Conservation (phyloP, 495 filamentous ascomycete species). For the Penicillium bovifimosum region DNA sequence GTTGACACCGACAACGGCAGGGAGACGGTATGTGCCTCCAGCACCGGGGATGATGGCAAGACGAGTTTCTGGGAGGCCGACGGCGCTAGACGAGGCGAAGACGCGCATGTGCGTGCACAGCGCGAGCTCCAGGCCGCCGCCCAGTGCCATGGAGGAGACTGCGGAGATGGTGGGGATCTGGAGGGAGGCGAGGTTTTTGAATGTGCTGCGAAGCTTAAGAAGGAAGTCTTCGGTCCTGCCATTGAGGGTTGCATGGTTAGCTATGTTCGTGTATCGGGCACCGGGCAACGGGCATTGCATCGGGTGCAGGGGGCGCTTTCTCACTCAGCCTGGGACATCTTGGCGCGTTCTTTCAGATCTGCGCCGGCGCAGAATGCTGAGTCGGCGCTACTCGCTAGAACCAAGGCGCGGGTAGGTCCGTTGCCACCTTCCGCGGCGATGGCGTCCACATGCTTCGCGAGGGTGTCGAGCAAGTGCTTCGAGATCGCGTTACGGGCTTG, state of each 20-base stretch:
- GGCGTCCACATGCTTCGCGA: slow-evolving; percentile 62
- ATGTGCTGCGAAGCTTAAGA: slow-evolving; percentile 60
- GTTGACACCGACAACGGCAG: slow-evolving; percentile 63
- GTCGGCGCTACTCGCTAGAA: slow-evolving; percentile 73
- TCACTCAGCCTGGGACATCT: slow-evolving; percentile 66
- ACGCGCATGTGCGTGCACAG: slow-evolving; percentile 82
- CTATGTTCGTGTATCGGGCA: not conserved
- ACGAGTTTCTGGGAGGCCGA: slow-evolving; percentile 85
- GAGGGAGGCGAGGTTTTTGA: slow-evolving; percentile 60
- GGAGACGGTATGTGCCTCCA: slow-evolving; percentile 84
- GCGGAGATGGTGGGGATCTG: slow-evolving; percentile 86
- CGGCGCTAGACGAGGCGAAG: slow-evolving; percentile 61
- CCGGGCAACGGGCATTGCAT: not conserved
- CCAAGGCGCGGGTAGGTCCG: slow-evolving; percentile 65
- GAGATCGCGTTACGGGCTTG: slow-evolving; percentile 87
- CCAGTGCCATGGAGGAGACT: slow-evolving; percentile 73
- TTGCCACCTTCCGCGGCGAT: slow-evolving; percentile 62
- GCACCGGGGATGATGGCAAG: slow-evolving; percentile 93
- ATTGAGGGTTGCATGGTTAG: not conserved
- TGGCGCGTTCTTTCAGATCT: slow-evolving; percentile 81
- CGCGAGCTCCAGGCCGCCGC: slow-evolving; percentile 88
- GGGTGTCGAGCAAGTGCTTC: slow-evolving; percentile 59
- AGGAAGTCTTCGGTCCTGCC: slow-evolving; percentile 73
- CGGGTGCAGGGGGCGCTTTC: slow-evolving; percentile 5
- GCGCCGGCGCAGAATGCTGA: slow-evolving; percentile 88